phyloP scores from a whole-genome alignment of 225 moss, liverwort and hornwort genomes.

The Neckera pumila region DNA sequence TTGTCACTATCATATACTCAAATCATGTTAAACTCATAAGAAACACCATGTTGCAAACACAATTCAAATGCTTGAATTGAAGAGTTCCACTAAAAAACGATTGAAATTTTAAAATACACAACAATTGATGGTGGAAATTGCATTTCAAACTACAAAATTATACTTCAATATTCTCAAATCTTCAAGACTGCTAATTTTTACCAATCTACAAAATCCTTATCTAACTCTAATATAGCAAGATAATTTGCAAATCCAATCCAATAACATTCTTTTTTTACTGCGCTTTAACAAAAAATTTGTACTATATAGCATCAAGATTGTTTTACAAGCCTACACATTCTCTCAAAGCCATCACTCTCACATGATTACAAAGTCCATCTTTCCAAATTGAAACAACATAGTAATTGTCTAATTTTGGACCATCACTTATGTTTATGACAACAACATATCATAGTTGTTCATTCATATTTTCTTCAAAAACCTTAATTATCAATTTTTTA shows the following conservation, averaged over 20 bases:
- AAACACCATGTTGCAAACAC: not conserved
- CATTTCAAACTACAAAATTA: not conserved
- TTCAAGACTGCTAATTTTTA: not conserved
- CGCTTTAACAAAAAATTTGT: too few species aligned
- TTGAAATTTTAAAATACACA: too few species aligned
- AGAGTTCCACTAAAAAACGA: not conserved
- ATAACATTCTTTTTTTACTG: not conserved
- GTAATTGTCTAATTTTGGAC: too few species aligned
- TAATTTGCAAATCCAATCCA: too few species aligned
- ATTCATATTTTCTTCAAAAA: not conserved
- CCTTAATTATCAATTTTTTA: not conserved
- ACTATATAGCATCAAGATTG: not conserved
- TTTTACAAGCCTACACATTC: accelerated
- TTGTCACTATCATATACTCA: too few species aligned
- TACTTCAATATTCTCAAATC: not conserved
- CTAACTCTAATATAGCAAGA: not conserved
- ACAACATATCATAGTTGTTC: not conserved
- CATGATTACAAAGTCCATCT: not conserved
- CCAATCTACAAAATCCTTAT: not conserved
- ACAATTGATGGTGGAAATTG: too few species aligned
- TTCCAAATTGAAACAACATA: not conserved
- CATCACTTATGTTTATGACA: not conserved
- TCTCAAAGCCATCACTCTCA: not conserved
- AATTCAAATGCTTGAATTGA: not conserved
- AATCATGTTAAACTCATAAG: not conserved